Conservation (phyloP, 345 rosid genomes). For the Syzygium aqueum region DNA sequence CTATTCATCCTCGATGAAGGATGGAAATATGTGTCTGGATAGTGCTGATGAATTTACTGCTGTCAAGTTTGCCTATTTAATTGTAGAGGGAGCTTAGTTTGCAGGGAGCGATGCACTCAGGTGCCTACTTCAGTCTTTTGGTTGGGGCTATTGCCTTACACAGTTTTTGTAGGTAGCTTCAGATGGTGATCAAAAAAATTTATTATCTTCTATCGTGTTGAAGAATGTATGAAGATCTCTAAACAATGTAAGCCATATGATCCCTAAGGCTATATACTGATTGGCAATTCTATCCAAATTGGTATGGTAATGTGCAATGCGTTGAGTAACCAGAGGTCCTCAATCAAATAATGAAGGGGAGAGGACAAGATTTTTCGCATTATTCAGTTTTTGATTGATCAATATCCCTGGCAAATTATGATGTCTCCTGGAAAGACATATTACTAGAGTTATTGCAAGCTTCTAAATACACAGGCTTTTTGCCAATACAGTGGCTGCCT, state of each 20-base stretch:
- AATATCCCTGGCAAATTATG: not conserved
- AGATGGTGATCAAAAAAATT: not conserved
- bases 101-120: not conserved
- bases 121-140: not conserved
- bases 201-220: no score
- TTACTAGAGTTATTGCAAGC: not conserved
- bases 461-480: not conserved
- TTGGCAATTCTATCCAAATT: no score
- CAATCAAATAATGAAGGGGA: no score
- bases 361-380: no score
- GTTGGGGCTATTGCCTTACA: not conserved
- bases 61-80: not conserved
- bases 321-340: no score
- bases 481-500: not conserved
- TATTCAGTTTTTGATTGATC: no score
- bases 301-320: no score
- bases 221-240: no score
- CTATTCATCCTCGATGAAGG: no score
- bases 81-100: not conserved
- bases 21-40: not conserved
- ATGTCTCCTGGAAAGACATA: not conserved
- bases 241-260: no score
- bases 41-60: not conserved
- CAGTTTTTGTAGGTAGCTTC: not conserved
- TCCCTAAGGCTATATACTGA: accelerated